Conservation (phyloP, 768 basidiomycete genomes). For the Lepiota brunneoincarnata region DNA sequence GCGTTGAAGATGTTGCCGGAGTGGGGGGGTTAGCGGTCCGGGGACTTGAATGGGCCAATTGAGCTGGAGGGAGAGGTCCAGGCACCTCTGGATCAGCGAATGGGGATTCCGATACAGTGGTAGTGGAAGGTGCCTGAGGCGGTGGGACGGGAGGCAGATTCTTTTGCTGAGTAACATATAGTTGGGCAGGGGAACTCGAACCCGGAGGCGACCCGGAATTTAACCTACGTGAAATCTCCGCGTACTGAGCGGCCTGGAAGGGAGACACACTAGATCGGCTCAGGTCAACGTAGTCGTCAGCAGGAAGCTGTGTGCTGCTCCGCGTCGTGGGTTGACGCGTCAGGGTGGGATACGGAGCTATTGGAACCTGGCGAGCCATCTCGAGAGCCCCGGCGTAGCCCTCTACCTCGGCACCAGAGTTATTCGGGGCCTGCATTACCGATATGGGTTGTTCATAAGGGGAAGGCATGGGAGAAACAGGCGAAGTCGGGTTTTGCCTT, state of each 20-base stretch:
- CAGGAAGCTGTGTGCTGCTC: slow-evolving; percentile 18
- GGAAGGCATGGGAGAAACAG: slow-evolving; percentile 13
- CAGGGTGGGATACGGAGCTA: slow-evolving; percentile 18
- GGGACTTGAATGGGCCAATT: neutral
- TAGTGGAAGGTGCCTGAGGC: neutral
- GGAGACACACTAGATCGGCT: slow-evolving; percentile 69
- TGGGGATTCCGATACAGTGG: neutral
- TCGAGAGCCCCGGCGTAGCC: slow-evolving; percentile 8
- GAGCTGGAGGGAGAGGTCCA: neutral
- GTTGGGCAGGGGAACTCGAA: slow-evolving; percentile 3
- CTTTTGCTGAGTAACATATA: slow-evolving; percentile 18
- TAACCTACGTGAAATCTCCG: slow-evolving; percentile 61
- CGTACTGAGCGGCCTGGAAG: slow-evolving; percentile 74
- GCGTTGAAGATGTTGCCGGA: slow-evolving; percentile 3
- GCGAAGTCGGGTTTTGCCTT: slow-evolving; percentile 13
- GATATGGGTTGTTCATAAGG: slow-evolving; percentile 15
- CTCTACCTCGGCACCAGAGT: slow-evolving; percentile 16
- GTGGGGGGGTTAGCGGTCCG: neutral
- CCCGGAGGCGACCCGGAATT: slow-evolving; percentile 38
- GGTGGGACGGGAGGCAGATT: slow-evolving; percentile 25
- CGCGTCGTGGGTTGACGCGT: slow-evolving; percentile 13
- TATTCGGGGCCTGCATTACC: slow-evolving; percentile 17
- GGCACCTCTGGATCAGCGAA: neutral
- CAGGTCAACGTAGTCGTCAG: slow-evolving; percentile 60
- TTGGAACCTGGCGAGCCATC: slow-evolving; percentile 21